phyloP scores from a whole-genome alignment of 768 basidiomycete species.

The Cystobasidium onofrii region DNA sequence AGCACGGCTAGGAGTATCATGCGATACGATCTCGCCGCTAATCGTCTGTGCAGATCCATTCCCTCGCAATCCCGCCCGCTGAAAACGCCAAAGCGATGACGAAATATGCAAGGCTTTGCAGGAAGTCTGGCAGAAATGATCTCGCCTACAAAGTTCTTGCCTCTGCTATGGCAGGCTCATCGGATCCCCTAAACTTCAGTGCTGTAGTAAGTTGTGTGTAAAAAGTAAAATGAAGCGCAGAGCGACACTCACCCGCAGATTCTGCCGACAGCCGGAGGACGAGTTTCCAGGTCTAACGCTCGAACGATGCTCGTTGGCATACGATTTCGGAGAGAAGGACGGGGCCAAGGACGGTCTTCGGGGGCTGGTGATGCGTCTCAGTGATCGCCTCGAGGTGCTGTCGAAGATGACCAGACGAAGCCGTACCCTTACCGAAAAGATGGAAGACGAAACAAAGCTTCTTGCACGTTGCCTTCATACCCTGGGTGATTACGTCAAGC shows the following conservation, averaged over 20 bases:
- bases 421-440: background rate
- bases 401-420: background rate
- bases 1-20: background rate
- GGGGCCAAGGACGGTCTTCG: constrained; percentile 6
- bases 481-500: constrained; percentile 2
- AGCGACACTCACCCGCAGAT: background rate
- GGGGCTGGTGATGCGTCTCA: background rate
- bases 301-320: constrained; percentile 6
- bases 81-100: constrained; percentile 13
- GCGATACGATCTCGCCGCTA: background rate
- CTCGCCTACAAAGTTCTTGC: constrained; percentile 10
- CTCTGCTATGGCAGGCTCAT: background rate
- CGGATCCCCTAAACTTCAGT: background rate
- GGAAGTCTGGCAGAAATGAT: constrained; percentile 6
- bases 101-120: constrained; percentile 9
- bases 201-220: background rate
- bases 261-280: constrained; percentile 3
- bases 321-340: constrained; percentile 15
- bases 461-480: constrained; percentile 1
- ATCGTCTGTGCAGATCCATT: background rate
- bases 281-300: constrained; percentile 30
- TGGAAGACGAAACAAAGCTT: background rate
- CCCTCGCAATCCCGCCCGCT: constrained; percentile 8
- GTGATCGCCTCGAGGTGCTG: background rate
- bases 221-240: background rate